phyloP scores from a whole-genome alignment of 805 yeast species.

The Starmerella apis region DNA sequence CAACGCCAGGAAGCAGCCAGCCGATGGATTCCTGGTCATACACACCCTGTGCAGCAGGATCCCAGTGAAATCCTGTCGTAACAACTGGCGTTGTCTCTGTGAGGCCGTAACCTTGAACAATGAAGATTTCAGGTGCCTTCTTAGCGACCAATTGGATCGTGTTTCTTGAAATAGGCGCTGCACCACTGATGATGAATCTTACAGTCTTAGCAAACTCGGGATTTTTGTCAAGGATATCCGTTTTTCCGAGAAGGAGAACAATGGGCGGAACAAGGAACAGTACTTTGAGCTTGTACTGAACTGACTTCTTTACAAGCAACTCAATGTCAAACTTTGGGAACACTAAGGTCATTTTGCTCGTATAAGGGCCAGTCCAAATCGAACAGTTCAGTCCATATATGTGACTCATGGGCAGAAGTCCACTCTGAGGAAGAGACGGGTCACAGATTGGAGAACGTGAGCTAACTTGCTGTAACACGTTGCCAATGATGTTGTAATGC shows the following conservation, averaged over 20 bases:
- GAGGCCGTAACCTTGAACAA: constrained; percentile 36
- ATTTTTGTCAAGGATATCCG: constrained; percentile 36
- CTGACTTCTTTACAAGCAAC: constrained; percentile 26
- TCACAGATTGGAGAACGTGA: constrained; percentile 21
- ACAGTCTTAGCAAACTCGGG: constrained; percentile 36
- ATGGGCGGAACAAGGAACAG: constrained; percentile 37
- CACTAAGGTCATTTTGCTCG: constrained; percentile 24
- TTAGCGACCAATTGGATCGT: constrained; percentile 14
- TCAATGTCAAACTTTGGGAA: constrained; percentile 32
- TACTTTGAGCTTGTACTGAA: constrained; percentile 32
- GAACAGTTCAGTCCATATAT: constrained; percentile 30
- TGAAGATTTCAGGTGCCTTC: constrained; percentile 15
- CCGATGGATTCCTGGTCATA: constrained; percentile 44
- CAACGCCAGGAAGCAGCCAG: constrained; percentile 37
- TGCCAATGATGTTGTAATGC: constrained; percentile 43
- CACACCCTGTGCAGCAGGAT: constrained; percentile 24
- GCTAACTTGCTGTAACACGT: constrained; percentile 24
- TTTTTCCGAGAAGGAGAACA: constrained; percentile 39
- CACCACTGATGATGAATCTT: constrained; percentile 33
- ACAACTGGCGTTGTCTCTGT: constrained; percentile 57
- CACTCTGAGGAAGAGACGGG: constrained; percentile 29
- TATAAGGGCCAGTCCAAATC: constrained; percentile 25
- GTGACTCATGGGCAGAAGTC: constrained; percentile 31
- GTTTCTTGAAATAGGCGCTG: constrained; percentile 37
- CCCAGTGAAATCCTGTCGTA: constrained; percentile 32